phyloP scores from a whole-genome alignment of 805 yeast species.

The Candida silvatica region DNA sequence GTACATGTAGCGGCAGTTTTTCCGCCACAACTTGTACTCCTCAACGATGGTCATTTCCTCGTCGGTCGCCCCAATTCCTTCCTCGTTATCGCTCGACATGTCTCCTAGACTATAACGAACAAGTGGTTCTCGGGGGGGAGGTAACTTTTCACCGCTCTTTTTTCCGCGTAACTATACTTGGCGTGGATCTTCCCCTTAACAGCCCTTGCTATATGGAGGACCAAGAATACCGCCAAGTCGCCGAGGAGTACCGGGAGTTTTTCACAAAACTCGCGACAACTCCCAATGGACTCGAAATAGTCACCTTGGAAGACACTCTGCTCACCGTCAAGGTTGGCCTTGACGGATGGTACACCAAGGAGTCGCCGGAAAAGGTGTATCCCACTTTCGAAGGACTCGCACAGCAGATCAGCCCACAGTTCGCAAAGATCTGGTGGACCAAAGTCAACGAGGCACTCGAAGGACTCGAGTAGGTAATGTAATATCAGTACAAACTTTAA shows the following conservation, averaged over 20 bases:
- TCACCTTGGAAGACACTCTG: not conserved
- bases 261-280: not conserved
- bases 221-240: constrained; percentile 3
- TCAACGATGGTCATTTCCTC: constrained; percentile 41
- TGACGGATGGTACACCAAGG: constrained; percentile 4
- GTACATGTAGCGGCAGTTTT: constrained; percentile 75
- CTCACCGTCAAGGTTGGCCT: not conserved
- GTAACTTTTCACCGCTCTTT: too few species aligned
- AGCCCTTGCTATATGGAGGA: not conserved
- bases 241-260: constrained; percentile 4
- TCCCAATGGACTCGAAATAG: not conserved
- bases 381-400: constrained; percentile 6
- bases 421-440: constrained; percentile 2
- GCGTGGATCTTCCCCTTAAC: too few species aligned
- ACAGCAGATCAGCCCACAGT: not conserved
- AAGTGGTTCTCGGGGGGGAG: too few species aligned
- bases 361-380: not conserved
- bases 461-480: constrained; percentile 1
- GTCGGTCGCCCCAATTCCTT: too few species aligned
- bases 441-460: not conserved
- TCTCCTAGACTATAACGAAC: too few species aligned
- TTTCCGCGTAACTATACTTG: constrained; percentile 6
- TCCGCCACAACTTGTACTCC: constrained; percentile 74
- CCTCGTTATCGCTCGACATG: too few species aligned
- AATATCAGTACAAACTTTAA: not conserved